phyloP scores from a whole-genome alignment of 1,284 basidiomycete species.

The Boletellus deceptivus region DNA sequence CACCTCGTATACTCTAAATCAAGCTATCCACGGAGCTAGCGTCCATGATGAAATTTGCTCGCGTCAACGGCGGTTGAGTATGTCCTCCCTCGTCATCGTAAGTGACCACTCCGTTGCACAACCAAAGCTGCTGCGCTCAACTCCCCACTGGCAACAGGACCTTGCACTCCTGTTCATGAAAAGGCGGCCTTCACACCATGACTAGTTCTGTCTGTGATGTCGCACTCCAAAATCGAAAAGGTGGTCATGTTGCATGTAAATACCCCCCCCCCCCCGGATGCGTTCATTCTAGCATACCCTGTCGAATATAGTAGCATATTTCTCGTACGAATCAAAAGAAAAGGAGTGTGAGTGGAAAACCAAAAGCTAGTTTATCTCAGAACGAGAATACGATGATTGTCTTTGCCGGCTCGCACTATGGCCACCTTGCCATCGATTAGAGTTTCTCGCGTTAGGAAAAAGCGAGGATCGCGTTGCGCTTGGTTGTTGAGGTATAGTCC shows the following conservation, averaged over 20 bases:
- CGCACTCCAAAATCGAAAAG: no score
- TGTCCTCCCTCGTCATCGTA: constrained; percentile 26
- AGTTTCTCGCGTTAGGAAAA: constrained; percentile 45
- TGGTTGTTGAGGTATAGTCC: constrained; percentile 56
- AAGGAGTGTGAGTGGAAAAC: not conserved
- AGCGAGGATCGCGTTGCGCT: constrained; percentile 41
- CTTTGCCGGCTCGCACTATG: constrained; percentile 75
- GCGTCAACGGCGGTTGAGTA: constrained; percentile 17
- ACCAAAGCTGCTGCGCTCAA: constrained; percentile 1
- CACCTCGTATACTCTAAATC: not conserved
- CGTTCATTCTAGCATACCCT: not conserved
- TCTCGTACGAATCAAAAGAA: not conserved
- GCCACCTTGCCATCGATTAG: constrained; percentile 65
- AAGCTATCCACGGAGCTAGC: constrained; percentile 12
- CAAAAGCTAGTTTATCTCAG: constrained; percentile 17
- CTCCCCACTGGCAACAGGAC: constrained; percentile 18
- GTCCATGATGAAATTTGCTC: not conserved
- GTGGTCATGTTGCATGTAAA: not conserved
- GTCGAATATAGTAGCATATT: not conserved
- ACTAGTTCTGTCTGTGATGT: not conserved
- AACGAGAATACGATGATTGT: constrained; percentile 66
- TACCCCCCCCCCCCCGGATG: not conserved
- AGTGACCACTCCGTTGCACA: constrained; percentile 3
- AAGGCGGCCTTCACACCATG: not conserved
- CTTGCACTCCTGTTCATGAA: constrained; percentile 20